A percentile compares a stretch with the other conserved stretches of the same genome.
Evolutionary conservation across 1,139 yeast genomes (phyloP).

Genomic region (Arxiozyma slooffiae): DNA sequence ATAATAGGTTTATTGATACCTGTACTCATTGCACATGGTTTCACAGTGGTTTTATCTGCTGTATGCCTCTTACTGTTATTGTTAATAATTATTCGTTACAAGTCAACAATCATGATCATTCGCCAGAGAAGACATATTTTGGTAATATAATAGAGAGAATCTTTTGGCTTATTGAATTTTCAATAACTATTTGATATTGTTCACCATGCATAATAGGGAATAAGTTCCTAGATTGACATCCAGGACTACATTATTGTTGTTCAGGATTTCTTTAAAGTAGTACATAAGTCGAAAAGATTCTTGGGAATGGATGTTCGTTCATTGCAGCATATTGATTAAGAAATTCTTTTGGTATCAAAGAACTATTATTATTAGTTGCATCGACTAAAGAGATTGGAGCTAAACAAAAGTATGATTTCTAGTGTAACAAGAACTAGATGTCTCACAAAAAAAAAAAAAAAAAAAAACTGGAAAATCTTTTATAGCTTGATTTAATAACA

Average conservation of each 20-base stretch:
- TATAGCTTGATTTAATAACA: conserved; percentile 41
- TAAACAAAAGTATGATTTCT: conserved; percentile 76
- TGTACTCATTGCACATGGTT: conserved; percentile 86
- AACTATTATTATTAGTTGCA: conserved; percentile 35
- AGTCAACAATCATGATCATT: conserved; percentile 95
- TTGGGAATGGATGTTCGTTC: conserved; percentile 40
- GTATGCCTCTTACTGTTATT: conserved; percentile 28
- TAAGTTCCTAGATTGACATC: conserved; percentile 50
- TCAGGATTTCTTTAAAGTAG: conserved; percentile 56
- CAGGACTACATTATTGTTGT: conserved; percentile 52
- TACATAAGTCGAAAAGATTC: conserved; percentile 67
- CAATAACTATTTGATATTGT: conserved; percentile 71
- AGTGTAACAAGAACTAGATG: conserved; percentile 45
- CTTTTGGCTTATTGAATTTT: conserved; percentile 45
- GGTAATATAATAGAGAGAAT: conserved; percentile 56
- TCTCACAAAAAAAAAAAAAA: conserved; percentile 71
- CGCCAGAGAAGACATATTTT: conserved; percentile 70
- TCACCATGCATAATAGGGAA: conserved; percentile 65
- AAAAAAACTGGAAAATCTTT: conserved; percentile 58
- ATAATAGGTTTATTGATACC: conserved; percentile 80
- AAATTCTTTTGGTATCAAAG: conserved; percentile 34
- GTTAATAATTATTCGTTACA: conserved; percentile 45
- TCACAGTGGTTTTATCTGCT: conserved; percentile 75
- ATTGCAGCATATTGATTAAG: conserved; percentile 20
- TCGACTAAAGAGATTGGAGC: conserved; percentile 77